These are phyloP conservation scores for Aspergillus nanangensis DNA, from an alignment of 495 filamentous ascomycete species.

Conservation along the genomic window DNA sequence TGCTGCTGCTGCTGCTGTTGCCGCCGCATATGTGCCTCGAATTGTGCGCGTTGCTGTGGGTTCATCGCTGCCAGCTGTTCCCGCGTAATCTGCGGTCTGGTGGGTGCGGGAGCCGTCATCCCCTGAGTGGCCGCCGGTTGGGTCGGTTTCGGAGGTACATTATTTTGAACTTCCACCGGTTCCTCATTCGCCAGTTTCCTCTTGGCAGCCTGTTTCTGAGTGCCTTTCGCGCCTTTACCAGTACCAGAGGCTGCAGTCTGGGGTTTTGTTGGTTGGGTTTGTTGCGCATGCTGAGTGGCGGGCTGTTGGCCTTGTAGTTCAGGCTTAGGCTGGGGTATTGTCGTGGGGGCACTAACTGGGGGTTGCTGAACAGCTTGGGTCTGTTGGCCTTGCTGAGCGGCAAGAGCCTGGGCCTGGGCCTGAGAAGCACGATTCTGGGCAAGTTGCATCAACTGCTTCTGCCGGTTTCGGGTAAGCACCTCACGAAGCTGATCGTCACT, in stretches of 20 bases:
- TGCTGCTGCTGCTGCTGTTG: constrained; percentile 16
- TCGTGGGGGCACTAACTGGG: constrained; percentile 20
- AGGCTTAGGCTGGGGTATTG: constrained; percentile 19
- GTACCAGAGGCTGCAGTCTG: constrained; percentile 12
- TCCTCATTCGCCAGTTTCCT: constrained; percentile 66
- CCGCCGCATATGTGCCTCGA: constrained; percentile 34
- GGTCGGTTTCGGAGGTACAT: constrained; percentile 28
- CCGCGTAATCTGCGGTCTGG: constrained; percentile 31
- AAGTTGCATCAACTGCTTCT: constrained; percentile 30
- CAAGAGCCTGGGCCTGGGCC: constrained; percentile 10
- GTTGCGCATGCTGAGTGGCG: constrained; percentile 11
- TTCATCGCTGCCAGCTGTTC: constrained; percentile 51
- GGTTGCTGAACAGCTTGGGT: constrained; percentile 33
- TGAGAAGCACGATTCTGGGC: constrained; percentile 24
- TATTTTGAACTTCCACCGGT: constrained; percentile 48
- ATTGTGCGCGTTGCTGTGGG: constrained; percentile 44
- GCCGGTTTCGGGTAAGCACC: constrained; percentile 31
- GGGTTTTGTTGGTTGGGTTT: constrained; percentile 15
- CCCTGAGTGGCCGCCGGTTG: constrained; percentile 25
- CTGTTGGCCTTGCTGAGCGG: constrained; percentile 31
- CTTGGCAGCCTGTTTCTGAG: constrained; percentile 33
- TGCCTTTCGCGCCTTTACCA: constrained; percentile 23
- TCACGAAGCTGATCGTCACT: constrained; percentile 54
- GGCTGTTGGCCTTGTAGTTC: constrained; percentile 16
- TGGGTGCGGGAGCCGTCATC: constrained; percentile 24